phyloP scores from a whole-genome alignment of 2,329 filamentous ascomycete genomes.

The Pseudogymnoascus sp. region DNA sequence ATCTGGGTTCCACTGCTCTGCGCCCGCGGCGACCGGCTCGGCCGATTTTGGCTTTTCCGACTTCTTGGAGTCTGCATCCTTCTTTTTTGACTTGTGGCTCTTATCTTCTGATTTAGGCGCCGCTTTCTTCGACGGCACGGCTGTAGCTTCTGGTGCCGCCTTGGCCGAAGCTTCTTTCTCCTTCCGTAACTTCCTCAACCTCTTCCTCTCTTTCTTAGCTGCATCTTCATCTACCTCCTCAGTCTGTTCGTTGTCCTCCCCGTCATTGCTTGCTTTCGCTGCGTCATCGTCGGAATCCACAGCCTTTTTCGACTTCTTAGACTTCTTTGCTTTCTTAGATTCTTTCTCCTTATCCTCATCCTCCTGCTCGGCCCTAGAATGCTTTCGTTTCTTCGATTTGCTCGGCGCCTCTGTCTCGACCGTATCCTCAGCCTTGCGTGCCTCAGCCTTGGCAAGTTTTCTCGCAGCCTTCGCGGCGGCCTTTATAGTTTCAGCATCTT shows the following conservation, averaged over 20 bases:
- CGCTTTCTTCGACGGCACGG: constrained; percentile 15
- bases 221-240: constrained; percentile 16
- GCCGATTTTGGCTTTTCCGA: constrained; percentile 7
- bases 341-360: not conserved
- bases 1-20: constrained; percentile 27
- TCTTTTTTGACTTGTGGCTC: constrained; percentile 12
- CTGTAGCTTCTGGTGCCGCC: not conserved
- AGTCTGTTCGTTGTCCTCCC: constrained; percentile 7
- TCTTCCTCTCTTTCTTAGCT: constrained; percentile 13
- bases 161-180: constrained; percentile 4
- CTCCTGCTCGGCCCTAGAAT: constrained; percentile 19
- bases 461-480: constrained; percentile 19
- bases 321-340: constrained; percentile 11
- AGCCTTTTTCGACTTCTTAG: constrained; percentile 12
- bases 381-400: constrained; percentile 16
- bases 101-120: constrained; percentile 14
- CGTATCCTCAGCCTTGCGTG: constrained; percentile 19
- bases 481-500: constrained; percentile 27
- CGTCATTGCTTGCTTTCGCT: constrained; percentile 11
- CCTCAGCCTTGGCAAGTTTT: constrained; percentile 21
- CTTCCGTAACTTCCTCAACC: constrained; percentile 13
- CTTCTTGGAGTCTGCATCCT: constrained; percentile 1
- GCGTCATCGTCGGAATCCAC: constrained; percentile 8
- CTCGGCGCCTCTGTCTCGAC: constrained; percentile 18
- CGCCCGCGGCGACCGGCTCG: not conserved